Conservation (phyloP, 2,329 filamentous ascomycete genomes). For the Shiraia bambusicola region DNA sequence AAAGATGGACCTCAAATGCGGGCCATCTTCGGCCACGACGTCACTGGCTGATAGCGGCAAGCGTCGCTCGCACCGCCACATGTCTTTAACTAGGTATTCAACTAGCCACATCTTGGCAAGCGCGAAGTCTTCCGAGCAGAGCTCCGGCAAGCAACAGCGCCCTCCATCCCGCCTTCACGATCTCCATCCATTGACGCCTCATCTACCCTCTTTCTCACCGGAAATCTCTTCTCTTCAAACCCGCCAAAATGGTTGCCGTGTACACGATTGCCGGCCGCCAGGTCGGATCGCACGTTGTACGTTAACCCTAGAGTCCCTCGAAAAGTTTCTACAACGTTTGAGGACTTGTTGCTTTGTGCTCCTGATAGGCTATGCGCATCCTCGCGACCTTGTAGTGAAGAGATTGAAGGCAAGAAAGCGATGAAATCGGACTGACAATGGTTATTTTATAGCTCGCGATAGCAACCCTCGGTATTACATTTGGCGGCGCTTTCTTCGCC, state of each 20-base stretch:
- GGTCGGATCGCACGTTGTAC: conserved; percentile 57
- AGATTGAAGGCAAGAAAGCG: neutral
- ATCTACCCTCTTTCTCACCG: conserved; percentile 20
- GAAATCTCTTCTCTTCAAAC: conserved; percentile 14
- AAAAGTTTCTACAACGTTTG: conserved; percentile 13
- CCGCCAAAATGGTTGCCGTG: conserved; percentile 53
- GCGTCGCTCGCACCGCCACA: neutral
- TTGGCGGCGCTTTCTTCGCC: conserved; percentile 39
- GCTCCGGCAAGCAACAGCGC: conserved; percentile 20
- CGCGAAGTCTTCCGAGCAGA: conserved; percentile 16
- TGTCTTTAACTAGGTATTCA: neutral
- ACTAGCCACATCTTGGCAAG: neutral
- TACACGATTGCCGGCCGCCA: conserved; percentile 55
- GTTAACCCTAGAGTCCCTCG: conserved; percentile 26
- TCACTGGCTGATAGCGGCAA: neutral
- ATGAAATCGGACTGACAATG: conserved; percentile 13
- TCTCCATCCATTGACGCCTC: conserved; percentile 36
- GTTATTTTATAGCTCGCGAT: conserved; percentile 59
- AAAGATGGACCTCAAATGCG: neutral
- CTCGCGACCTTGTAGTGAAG: neutral
- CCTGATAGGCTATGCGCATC: neutral
- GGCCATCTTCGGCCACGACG: neutral
- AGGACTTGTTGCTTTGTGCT: neutral
- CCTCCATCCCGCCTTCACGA: conserved; percentile 9
- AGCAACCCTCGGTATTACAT: conserved; percentile 47